Percentiles rank a stretch among this genome's conserved stretches.
Conservation (phyloP, 768 basidiomycete species). For the Phanerochaete carnosa region DNA sequence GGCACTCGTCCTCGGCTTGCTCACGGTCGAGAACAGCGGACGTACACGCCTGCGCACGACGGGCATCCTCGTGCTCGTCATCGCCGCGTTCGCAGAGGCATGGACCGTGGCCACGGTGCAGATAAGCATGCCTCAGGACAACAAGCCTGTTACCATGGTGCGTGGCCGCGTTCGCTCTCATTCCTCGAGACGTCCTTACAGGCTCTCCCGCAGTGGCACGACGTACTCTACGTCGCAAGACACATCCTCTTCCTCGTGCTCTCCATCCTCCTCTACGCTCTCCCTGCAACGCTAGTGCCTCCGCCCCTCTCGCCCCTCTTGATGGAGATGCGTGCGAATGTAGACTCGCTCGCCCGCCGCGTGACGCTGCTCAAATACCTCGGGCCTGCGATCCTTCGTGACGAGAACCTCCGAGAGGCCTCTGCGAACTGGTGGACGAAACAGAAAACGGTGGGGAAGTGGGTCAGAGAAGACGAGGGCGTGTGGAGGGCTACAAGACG, state of each 20-base stretch:
- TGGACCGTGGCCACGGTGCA: constrained; percentile 50
- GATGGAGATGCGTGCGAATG: constrained; percentile 22
- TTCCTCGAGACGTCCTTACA: neutral
- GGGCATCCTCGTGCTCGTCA: constrained; percentile 46
- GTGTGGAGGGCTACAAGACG: constrained; percentile 41
- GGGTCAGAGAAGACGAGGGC: constrained; percentile 43
- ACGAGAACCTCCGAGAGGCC: constrained; percentile 43
- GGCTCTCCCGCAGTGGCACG: constrained; percentile 59
- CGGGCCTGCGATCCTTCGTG: constrained; percentile 54
- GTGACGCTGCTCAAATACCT: constrained; percentile 55
- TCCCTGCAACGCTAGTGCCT: constrained; percentile 31
- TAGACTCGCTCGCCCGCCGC: constrained; percentile 39
- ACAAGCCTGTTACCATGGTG: constrained; percentile 38
- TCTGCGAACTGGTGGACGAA: constrained; percentile 54
- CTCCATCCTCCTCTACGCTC: constrained; percentile 44
- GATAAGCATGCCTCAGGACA: constrained; percentile 42
- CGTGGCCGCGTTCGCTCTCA: constrained; percentile 6
- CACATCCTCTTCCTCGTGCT: constrained; percentile 55
- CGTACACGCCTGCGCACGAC: constrained; percentile 42
- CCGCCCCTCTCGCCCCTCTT: constrained; percentile 22
- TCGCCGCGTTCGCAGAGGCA: constrained; percentile 47
- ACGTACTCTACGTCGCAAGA: constrained; percentile 51
- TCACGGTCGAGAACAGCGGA: constrained; percentile 40
- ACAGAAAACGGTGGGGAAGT: constrained; percentile 49
- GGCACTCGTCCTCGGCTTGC: constrained; percentile 46